Evolutionary conservation across 2,329 filamentous ascomycete species (phyloP), one percentile per base, ranked within the genome.

Genomic region (Colletotrichum chlorophyti): DNA sequence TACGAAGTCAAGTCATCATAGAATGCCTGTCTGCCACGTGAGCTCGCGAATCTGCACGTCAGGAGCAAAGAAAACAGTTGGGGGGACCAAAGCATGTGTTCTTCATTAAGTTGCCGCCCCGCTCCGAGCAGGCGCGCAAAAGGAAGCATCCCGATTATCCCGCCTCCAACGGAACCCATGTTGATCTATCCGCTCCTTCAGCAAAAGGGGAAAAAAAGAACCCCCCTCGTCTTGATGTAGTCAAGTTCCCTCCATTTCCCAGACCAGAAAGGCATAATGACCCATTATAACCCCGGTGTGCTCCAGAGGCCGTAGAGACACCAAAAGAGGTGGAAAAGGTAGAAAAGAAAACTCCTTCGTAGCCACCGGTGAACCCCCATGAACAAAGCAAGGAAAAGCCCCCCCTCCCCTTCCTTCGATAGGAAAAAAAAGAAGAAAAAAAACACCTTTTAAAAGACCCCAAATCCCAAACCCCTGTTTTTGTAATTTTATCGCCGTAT

Each of bases 401-500:
- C 23, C 11, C 38, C 47, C 43, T 14, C 14, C n/a, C 9, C 26
- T 7, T n/a, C n/a, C n/a, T n/a, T n/a, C n/a, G n/a, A n/a, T n/a
- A 17, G 24, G 29, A 24, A 51, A 17, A 32, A 40, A 48, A 2
- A 24, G 24, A 23, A 21, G 24, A 35, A 24, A 47, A 24, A 27
- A 27, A 21, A 41, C 14, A 35, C 53, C 38, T 34, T n/a, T n/a
- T n/a, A 14, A 52, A 60, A 58, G 45, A 58, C 58, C 58, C 53
- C 53, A 24, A 21, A 46, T 24, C 53, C 53, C 46, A 47, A 47
- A 32, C 58, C 58, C n/a, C 53, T 53, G 34, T 52, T 58, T 60
- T 60, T 60, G 40, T 60, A 53, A 37, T 60, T 58, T 60, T 60
- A 23, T 60, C 46, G 58, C 47, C 53, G 23, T 58, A 37, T 60